Percentiles rank a stretch among this genome's conserved stretches.
Evolutionary conservation across 192 early-diverging fungal species (phyloP).

Genomic region (Dimargaris verticillata): DNA sequence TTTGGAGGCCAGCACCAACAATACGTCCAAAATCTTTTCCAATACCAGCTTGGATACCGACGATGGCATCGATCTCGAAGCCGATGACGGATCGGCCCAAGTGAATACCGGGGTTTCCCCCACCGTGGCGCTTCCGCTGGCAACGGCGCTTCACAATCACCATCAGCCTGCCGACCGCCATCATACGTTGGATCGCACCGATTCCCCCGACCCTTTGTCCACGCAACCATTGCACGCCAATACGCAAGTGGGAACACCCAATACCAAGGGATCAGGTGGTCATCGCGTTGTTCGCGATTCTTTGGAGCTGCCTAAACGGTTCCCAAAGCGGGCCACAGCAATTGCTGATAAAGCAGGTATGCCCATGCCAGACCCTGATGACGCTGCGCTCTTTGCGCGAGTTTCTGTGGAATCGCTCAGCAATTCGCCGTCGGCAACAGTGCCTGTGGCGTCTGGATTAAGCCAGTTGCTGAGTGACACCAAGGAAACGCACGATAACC

Average conservation of each 20-base stretch:
- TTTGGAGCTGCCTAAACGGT: conserved; percentile 5
- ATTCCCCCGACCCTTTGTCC: no score
- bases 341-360: no score
- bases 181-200: no score
- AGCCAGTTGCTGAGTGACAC: conserved; percentile 44
- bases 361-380: no score
- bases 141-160: no score
- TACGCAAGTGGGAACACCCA: no score
- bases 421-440: conserved; percentile 6
- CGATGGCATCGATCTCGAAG: conserved; percentile 44
- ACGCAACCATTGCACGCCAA: no score
- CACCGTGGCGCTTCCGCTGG: not conserved
- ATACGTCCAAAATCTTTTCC: not conserved
- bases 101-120: not conserved
- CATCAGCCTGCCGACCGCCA: no score
- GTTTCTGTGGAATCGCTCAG: not conserved
- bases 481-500: conserved; percentile 38
- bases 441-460: conserved; percentile 33
- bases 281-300: conserved; percentile 1
- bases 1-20: not conserved
- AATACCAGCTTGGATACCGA: conserved; percentile 33
- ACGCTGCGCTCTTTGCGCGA: no score
- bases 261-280: not conserved
- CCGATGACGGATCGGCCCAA: conserved; percentile 36
- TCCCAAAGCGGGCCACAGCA: not conserved